Conservation (phyloP, 805 yeast species). For the Brettanomyces bruxellensis region DNA sequence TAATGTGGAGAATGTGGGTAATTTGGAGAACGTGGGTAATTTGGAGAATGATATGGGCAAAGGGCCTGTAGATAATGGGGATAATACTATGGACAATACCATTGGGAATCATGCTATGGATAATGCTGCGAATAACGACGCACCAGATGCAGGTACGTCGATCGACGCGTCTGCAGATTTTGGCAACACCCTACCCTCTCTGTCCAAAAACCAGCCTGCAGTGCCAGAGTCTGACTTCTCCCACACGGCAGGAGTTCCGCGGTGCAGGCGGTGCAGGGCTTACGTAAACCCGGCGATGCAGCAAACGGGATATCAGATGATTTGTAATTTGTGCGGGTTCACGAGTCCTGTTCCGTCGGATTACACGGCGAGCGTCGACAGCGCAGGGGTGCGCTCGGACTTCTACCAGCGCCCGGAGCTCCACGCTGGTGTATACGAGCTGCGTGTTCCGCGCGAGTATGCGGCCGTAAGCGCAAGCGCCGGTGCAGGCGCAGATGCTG, state of each 20-base stretch:
- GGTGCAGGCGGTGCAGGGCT: constrained; percentile 89
- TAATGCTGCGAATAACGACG: too few species aligned
- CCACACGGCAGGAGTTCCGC: constrained; percentile 56
- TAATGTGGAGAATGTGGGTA: too few species aligned
- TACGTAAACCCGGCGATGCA: constrained; percentile 81
- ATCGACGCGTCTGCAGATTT: too few species aligned
- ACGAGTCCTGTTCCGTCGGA: constrained; percentile 61
- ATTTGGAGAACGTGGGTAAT: too few species aligned
- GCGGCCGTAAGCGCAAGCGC: background rate
- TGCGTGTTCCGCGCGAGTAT: constrained; percentile 67
- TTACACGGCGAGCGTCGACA: constrained; percentile 55
- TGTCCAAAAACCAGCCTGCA: constrained; percentile 1
- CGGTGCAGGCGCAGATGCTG: background rate
- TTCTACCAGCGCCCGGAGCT: constrained; percentile 63
- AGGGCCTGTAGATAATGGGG: too few species aligned
- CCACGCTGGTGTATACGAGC: constrained; percentile 76
- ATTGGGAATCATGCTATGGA: too few species aligned
- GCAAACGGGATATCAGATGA: constrained; percentile 52
- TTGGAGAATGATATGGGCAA: too few species aligned
- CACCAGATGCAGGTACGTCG: too few species aligned
- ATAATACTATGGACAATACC: too few species aligned
- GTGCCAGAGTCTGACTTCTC: constrained; percentile 64
- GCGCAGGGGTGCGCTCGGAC: constrained; percentile 56
- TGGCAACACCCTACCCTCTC: too few species aligned
- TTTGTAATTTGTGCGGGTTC: constrained; percentile 83